Evolutionary conservation across 345 rosid genomes (phyloP), one percentile per base, ranked within the genome.

Genomic region (Crucihimalaya himalaica): DNA sequence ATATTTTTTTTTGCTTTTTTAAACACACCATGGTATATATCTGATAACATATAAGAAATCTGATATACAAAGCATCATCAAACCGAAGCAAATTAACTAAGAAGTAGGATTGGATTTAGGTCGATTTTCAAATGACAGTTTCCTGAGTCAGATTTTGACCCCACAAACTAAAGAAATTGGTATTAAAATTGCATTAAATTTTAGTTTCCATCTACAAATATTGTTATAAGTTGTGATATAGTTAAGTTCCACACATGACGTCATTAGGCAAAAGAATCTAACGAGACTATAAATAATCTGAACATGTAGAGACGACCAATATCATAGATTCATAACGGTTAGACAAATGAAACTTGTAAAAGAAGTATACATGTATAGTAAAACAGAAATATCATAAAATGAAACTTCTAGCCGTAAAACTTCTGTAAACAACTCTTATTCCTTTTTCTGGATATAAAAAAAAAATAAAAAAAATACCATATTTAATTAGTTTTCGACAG

Each of bases 131-230:
- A 67, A 63, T 75, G 68, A 52, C 73, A 59, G 40, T 68, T 59
- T 51, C 52, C 68, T 75, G 73, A 68, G 68, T 75, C 73, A 52
- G 57, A 40, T 75, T 59, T 60, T 68, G 79, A 60, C 69, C 48
- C 61, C 62, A 68, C 73, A 51, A 51, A 51, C 23, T 42, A 52
- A 16, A 65, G 8, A 56, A 51, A 52, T 32, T 59, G 19, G 19
- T 52, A 42, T n/a, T n/a, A 53, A 68, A 42, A 13, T 23, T 68
- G 31, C 60, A 56, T 34, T 21, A 8, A 21, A 73, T 73, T 73
- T 23, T 29, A 42, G 46, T 58, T 66, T 59, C 63, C 46, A 62
- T 61, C 8, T 27, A 56, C 20, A 48, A 66, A 66, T 47, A 56
- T 64, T 56, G 51, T 46, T 46, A 73, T n/a, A 63, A 23, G 50